Conservation (phyloP, 331 rosid species). For the Ulmus americana region DNA sequence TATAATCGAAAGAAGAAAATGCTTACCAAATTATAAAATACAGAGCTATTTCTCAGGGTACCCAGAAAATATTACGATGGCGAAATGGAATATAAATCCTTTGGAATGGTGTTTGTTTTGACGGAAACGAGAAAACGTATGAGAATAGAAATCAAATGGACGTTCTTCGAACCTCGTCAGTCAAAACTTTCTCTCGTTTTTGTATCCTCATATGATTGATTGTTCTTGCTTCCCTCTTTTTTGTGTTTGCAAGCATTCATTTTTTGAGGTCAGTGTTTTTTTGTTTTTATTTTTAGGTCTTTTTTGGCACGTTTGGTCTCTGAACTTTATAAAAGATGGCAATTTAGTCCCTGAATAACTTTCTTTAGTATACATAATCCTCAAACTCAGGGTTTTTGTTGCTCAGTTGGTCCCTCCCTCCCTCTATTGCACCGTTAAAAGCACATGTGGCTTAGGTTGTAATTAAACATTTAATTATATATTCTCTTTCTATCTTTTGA, state of each 20-base stretch:
- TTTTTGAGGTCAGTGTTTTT: constrained; percentile 14
- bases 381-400: too few species aligned
- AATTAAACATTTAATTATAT: too few species aligned
- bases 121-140: neutral
- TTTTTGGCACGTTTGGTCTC: too few species aligned
- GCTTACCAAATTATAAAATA: constrained; percentile 1
- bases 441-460: too few species aligned
- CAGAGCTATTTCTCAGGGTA: constrained; percentile 2
- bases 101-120: neutral
- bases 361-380: too few species aligned
- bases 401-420: too few species aligned
- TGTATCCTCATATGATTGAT: neutral
- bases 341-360: too few species aligned
- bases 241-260: too few species aligned
- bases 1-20: neutral
- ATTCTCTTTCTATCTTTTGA: too few species aligned
- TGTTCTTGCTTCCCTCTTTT: neutral
- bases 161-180: neutral
- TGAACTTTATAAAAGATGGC: too few species aligned
- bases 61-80: constrained; percentile 2
- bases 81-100: neutral
- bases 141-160: neutral
- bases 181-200: neutral
- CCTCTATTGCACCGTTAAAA: too few species aligned
- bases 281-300: neutral